phyloP scores from a whole-genome alignment of 2,329 filamentous ascomycete genomes.

The Sporothrix curviconia region DNA sequence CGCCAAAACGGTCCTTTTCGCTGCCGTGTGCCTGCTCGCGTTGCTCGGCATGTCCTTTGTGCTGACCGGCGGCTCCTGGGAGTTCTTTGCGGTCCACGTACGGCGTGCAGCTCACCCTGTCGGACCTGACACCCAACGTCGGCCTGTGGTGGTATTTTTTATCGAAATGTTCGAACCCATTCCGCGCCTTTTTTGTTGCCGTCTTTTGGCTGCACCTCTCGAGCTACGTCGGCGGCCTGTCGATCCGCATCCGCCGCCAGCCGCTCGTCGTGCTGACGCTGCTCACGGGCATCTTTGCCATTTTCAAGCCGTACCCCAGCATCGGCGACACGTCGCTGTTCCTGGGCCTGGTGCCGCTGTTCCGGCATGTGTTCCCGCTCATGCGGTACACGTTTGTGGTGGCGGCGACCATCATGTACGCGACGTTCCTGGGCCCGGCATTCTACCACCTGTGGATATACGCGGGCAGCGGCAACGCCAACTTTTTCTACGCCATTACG shows the following conservation, averaged over 20 bases:
- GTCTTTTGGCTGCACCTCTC: constrained; percentile 96
- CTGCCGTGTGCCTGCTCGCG: constrained; percentile 48
- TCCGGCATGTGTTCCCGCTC: constrained; percentile 84
- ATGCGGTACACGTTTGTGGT: constrained; percentile 92
- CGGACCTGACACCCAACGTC: constrained; percentile 89
- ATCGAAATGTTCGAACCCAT: constrained; percentile 99
- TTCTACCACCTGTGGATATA: constrained; percentile 99
- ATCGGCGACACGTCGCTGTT: constrained; percentile 86
- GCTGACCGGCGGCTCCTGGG: constrained; percentile 72
- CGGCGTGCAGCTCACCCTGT: constrained; percentile 82
- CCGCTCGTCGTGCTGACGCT: constrained; percentile 79
- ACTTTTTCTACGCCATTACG: constrained; percentile 99
- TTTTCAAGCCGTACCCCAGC: constrained; percentile 96
- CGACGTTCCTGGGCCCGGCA: constrained; percentile 80
- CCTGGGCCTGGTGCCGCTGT: constrained; percentile 73
- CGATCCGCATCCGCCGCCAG: constrained; percentile 74
- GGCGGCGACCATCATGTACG: constrained; percentile 76
- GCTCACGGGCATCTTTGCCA: constrained; percentile 81
- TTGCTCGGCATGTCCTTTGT: constrained; percentile 67
- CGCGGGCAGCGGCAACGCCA: constrained; percentile 93
- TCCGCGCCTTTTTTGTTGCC: constrained; percentile 91
- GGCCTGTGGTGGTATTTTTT: constrained; percentile 99
- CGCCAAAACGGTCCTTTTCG: constrained; percentile 43
- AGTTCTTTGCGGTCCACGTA: constrained; percentile 86
- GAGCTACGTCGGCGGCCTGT: constrained; percentile 81